These are phyloP conservation scores for Kwoniella sp. DNA, from an alignment of 768 basidiomycete species.

Conservation along the genomic window DNA sequence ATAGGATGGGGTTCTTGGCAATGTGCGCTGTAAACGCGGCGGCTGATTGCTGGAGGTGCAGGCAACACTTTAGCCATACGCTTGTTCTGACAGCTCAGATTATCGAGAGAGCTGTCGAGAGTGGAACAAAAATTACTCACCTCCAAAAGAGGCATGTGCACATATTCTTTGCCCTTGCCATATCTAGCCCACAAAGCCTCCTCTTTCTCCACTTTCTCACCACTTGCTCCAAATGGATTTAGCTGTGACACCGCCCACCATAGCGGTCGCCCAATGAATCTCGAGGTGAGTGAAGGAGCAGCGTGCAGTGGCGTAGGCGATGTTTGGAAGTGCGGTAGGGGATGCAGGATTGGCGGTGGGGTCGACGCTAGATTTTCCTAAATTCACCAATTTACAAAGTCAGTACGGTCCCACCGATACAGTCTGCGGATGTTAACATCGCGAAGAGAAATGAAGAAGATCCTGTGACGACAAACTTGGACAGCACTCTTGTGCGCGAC, in stretches of 20 bases:
- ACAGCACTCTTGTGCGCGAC: background rate
- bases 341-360: constrained; percentile 37
- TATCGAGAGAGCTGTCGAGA: background rate
- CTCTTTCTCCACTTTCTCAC: constrained; percentile 40
- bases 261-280: constrained; percentile 50
- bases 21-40: constrained; percentile 38
- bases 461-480: too few relatives aligned
- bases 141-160: constrained; percentile 53
- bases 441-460: too few relatives aligned
- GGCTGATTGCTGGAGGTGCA: constrained; percentile 41
- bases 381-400: too few relatives aligned
- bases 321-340: constrained; percentile 40
- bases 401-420: too few relatives aligned
- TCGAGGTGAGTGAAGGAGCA: constrained; percentile 39
- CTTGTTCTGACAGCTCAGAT: background rate
- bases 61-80: background rate
- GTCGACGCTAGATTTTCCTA: constrained; percentile 35
- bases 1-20: constrained; percentile 34
- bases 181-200: constrained; percentile 47
- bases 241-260: constrained; percentile 56
- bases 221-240: constrained; percentile 47
- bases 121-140: constrained; percentile 38
- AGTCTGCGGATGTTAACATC: too few relatives aligned
- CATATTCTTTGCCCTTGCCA: constrained; percentile 45
- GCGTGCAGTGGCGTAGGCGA: constrained; percentile 45